Conservation (phyloP, 164 flowering plant species). For the Santalum album region DNA sequence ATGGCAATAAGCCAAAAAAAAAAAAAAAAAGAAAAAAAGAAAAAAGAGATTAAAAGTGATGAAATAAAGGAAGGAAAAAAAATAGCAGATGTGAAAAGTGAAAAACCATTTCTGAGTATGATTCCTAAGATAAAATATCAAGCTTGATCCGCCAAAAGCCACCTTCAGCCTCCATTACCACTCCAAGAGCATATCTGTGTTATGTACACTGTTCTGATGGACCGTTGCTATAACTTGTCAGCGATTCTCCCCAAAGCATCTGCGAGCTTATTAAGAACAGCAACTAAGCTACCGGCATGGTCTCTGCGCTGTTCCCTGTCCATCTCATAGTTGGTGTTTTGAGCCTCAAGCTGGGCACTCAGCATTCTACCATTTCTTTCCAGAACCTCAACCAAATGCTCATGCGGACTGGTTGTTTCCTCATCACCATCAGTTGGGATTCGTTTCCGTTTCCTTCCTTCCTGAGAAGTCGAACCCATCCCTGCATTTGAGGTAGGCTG, state of each 20-base stretch:
- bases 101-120: too few relatives aligned
- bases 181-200: not conserved
- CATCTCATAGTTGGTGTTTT: slow-evolving; percentile 42
- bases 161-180: slow-evolving; percentile 1
- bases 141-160: not conserved
- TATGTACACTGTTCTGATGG: slow-evolving; percentile 18
- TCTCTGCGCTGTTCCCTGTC: slow-evolving; percentile 68
- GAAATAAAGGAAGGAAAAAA: too few relatives aligned
- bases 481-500: slow-evolving; percentile 35
- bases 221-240: slow-evolving; percentile 48
- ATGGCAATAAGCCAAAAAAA: not conserved
- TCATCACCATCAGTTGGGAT: not conserved
- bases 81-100: not conserved
- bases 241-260: slow-evolving; percentile 78
- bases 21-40: not conserved
- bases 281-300: slow-evolving; percentile 41
- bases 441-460: slow-evolving; percentile 48
- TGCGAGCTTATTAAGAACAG: slow-evolving; percentile 69
- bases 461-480: slow-evolving; percentile 43
- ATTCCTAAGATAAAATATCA: not conserved
- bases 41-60: too few relatives aligned
- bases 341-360: slow-evolving; percentile 60
- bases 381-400: slow-evolving; percentile 45
- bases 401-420: slow-evolving; percentile 29
- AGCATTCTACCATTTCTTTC: slow-evolving; percentile 58